Evolutionary conservation across 495 filamentous ascomycete genomes (phyloP).

Genomic region (Podospora conica): DNA sequence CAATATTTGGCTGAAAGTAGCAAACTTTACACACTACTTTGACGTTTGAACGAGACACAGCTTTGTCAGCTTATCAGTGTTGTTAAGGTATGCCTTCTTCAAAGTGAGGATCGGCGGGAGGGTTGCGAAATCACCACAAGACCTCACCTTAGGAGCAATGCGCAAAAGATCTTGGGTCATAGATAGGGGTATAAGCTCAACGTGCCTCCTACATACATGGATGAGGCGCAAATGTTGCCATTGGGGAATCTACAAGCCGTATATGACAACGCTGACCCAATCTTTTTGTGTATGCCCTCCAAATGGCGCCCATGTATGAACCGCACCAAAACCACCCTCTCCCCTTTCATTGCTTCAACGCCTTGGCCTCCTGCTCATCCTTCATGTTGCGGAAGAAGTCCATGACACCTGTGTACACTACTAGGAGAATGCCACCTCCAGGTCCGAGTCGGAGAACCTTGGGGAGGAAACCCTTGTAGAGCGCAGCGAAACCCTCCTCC

Average conservation of each 20-base stretch:
- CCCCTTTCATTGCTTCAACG: neutral
- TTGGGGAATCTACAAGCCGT: slow-evolving; percentile 2
- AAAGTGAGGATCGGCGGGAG: too few relatives aligned
- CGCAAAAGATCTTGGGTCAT: too few relatives aligned
- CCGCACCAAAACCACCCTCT: neutral
- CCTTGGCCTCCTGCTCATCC: slow-evolving; percentile 11
- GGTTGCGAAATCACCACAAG: too few relatives aligned
- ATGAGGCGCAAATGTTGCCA: slow-evolving; percentile 2
- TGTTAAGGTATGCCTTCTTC: too few relatives aligned
- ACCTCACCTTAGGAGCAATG: too few relatives aligned
- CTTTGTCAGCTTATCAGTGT: too few relatives aligned
- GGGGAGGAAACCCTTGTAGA: slow-evolving; percentile 97
- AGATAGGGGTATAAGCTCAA: neutral
- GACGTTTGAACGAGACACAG: too few relatives aligned
- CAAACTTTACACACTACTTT: too few relatives aligned
- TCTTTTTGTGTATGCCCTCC: slow-evolving; percentile 1
- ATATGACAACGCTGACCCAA: neutral
- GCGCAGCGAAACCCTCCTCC: slow-evolving; percentile 86
- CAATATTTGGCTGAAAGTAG: too few relatives aligned
- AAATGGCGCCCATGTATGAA: neutral
- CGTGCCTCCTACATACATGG: neutral
- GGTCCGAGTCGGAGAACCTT: slow-evolving; percentile 59
- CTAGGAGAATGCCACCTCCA: slow-evolving; percentile 68
- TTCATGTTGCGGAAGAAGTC: slow-evolving; percentile 64
- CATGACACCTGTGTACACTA: slow-evolving; percentile 90